Conservation (phyloP, 768 basidiomycete genomes). For the Suillus hirtellus region DNA sequence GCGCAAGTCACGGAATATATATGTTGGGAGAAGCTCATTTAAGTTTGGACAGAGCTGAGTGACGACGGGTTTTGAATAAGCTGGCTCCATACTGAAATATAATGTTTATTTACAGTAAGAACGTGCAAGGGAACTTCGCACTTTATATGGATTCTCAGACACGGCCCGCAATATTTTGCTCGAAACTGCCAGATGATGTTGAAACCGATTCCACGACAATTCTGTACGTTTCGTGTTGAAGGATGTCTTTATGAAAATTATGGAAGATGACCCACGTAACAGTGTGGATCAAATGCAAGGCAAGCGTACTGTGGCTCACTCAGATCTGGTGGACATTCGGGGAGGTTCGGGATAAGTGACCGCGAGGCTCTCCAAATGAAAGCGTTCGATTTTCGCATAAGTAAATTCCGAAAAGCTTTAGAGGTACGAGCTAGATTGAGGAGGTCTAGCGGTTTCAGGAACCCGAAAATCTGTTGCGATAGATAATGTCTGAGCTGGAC, state of each 20-base stretch:
- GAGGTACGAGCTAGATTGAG: constrained; percentile 46
- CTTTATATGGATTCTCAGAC: constrained; percentile 26
- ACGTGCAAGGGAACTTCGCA: constrained; percentile 20
- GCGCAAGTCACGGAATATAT: constrained; percentile 1
- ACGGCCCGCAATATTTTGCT: constrained; percentile 26
- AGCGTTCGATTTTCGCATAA: constrained; percentile 34
- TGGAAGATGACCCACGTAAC: constrained; percentile 20
- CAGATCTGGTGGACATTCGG: constrained; percentile 47
- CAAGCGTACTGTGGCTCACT: constrained; percentile 51
- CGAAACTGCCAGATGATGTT: constrained; percentile 35
- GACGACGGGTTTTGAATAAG: not conserved
- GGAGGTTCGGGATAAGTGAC: constrained; percentile 39
- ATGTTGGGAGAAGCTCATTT: constrained; percentile 6
- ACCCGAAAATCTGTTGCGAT: constrained; percentile 40
- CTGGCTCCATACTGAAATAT: constrained; percentile 1
- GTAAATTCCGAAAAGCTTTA: constrained; percentile 40
- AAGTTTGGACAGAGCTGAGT: not conserved
- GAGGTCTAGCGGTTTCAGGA: constrained; percentile 46
- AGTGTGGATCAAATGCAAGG: constrained; percentile 48
- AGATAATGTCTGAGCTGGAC: not conserved
- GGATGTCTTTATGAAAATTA: constrained; percentile 7
- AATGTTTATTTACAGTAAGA: not conserved
- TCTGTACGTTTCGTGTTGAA: constrained; percentile 17
- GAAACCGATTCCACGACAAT: constrained; percentile 24
- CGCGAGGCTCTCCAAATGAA: constrained; percentile 37